phyloP scores from a whole-genome alignment of 441 rosid genomes.

The Euphorbia celastroides region DNA sequence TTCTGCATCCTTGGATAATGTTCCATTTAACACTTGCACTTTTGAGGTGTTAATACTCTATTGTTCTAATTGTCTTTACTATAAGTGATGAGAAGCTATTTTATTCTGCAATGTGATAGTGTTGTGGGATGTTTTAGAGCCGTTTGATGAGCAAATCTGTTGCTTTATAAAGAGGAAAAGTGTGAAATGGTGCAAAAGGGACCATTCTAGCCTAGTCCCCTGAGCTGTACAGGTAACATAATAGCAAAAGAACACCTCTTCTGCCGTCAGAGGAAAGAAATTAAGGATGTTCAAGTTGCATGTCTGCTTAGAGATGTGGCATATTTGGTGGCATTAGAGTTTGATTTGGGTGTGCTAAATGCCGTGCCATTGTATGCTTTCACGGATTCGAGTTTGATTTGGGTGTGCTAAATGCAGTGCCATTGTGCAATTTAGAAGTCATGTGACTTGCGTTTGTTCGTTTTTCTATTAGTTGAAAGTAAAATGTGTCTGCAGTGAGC shows the following conservation, averaged over 20 bases:
- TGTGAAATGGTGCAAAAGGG: conserved; percentile 11
- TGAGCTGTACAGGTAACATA: conserved; percentile 19
- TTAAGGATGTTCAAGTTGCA: neutral
- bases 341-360: too few species aligned
- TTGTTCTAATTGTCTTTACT: too few species aligned
- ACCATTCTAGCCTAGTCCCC: neutral
- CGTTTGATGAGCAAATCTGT: conserved; percentile 6
- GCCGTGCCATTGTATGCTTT: too few species aligned
- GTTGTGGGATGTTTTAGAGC: neutral
- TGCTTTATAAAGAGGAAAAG: neutral
- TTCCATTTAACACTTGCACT: neutral
- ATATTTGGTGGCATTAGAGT: conserved; percentile 21
- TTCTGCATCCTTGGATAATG: neutral
- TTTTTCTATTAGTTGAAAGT: too few species aligned
- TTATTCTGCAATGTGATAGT: neutral
- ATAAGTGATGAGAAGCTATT: conserved; percentile 8
- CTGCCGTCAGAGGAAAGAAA: neutral
- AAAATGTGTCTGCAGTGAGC: too few species aligned
- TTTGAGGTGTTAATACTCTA: too few species aligned
- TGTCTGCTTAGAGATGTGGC: conserved; percentile 8
- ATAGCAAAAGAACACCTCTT: conserved; percentile 1
- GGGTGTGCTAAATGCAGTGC: too few species aligned
- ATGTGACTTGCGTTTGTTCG: too few species aligned
- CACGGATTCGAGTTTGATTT: conserved; percentile 1
- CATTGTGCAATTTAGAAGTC: too few species aligned